Evolutionary conservation across 306 rosid genomes (phyloP).

Genomic region (Prunus salicina): DNA sequence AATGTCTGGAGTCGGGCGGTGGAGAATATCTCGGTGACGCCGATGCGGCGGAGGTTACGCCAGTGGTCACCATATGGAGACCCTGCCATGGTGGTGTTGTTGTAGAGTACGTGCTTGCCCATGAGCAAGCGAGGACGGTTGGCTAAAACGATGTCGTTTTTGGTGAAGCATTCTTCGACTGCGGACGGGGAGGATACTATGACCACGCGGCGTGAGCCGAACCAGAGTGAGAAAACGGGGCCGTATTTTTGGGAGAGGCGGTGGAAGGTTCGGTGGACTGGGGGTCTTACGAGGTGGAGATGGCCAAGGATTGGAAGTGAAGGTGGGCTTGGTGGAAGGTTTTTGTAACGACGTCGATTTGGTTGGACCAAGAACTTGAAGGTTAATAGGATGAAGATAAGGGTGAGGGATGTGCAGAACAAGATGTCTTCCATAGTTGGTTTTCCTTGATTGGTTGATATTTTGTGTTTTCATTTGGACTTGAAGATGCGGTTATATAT

Average conservation of each 20-base stretch:
- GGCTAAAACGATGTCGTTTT: conserved; percentile 58
- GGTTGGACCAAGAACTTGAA: conserved; percentile 26
- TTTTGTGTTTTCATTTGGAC: too few relatives aligned
- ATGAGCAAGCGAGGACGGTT: conserved; percentile 39
- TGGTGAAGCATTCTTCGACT: conserved; percentile 67
- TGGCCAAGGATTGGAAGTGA: conserved; percentile 66
- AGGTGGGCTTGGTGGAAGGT: conserved; percentile 52
- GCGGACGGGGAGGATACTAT: conserved; percentile 51
- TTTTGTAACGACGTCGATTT: conserved; percentile 4
- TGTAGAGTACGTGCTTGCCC: conserved; percentile 39
- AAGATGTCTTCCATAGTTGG: not conserved
- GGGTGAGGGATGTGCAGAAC: conserved; percentile 11
- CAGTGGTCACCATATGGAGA: conserved; percentile 76
- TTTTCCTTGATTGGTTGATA: too few relatives aligned
- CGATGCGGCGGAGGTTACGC: conserved; percentile 81
- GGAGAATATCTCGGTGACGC: conserved; percentile 64
- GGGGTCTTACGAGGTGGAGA: conserved; percentile 49
- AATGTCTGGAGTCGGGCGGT: conserved; percentile 37
- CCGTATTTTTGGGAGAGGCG: conserved; percentile 47
- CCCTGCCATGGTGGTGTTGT: conserved; percentile 29
- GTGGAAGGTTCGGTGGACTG: conserved; percentile 38
- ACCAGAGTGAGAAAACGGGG: conserved; percentile 29
- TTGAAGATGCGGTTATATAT: too few relatives aligned
- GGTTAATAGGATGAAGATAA: conserved; percentile 27
- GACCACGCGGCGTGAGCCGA: conserved; percentile 37